phyloP scores from a whole-genome alignment of 805 yeast species.

The Zygosaccharomyces lentus region DNA sequence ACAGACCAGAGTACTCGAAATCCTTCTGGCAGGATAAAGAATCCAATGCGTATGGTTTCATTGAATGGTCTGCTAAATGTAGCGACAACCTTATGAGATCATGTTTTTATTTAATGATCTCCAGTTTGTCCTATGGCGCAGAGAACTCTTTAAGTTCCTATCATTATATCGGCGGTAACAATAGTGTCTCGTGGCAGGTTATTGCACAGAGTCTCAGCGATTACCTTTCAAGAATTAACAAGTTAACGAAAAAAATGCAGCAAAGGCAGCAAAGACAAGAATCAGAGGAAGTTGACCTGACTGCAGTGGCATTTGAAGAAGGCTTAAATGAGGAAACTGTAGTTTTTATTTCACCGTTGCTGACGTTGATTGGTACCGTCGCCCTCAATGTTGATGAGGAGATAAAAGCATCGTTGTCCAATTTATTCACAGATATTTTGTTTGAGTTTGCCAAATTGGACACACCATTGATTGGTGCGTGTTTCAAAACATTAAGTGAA shows the following conservation, averaged over 20 bases:
- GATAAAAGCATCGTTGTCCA: slow-evolving; percentile 22
- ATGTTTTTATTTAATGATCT: slow-evolving; percentile 71
- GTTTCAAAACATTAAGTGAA: slow-evolving; percentile 52
- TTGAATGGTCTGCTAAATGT: slow-evolving; percentile 82
- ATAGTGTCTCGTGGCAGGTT: slow-evolving; percentile 49
- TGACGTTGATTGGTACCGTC: slow-evolving; percentile 58
- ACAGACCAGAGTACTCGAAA: slow-evolving; percentile 53
- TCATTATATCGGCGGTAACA: slow-evolving; percentile 42
- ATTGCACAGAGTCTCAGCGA: slow-evolving; percentile 52
- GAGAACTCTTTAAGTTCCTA: slow-evolving; percentile 50
- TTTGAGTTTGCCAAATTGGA: slow-evolving; percentile 44
- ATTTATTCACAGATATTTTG: slow-evolving; percentile 34
- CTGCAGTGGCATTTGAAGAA: slow-evolving; percentile 39
- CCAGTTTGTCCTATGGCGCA: slow-evolving; percentile 65
- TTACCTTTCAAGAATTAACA: slow-evolving; percentile 44
- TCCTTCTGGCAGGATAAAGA: slow-evolving; percentile 67
- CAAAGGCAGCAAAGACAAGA: slow-evolving; percentile 29
- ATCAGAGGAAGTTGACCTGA: slow-evolving; percentile 27
- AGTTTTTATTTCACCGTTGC: slow-evolving; percentile 66
- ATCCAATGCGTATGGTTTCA: slow-evolving; percentile 69
- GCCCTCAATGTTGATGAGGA: slow-evolving; percentile 35
- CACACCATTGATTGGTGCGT: slow-evolving; percentile 50
- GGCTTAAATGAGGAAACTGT: slow-evolving; percentile 79
- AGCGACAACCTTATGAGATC: slow-evolving; percentile 80
- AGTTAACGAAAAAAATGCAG: slow-evolving; percentile 29